Evolutionary conservation across 345 rosid genomes (phyloP).

Genomic region (Gynandropsis gynandra): DNA sequence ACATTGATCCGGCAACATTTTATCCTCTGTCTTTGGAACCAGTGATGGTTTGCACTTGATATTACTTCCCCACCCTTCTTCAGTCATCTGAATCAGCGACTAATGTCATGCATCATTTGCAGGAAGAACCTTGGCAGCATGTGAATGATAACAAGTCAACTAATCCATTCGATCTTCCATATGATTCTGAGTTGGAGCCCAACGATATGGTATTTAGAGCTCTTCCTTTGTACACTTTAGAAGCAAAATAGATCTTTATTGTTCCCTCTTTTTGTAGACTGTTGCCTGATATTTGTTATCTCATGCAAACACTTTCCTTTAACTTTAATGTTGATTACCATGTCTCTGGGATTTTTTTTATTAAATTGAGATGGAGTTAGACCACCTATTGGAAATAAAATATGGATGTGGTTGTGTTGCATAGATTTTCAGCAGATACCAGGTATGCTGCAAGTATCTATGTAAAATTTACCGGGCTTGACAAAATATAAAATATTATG

Average conservation of each 20-base stretch:
- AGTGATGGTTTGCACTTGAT: conserved; percentile 33
- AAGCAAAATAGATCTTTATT: not conserved
- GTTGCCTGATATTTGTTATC: too few species aligned
- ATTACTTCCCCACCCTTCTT: conserved; percentile 6
- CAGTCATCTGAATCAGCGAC: conserved; percentile 9
- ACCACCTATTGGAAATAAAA: too few species aligned
- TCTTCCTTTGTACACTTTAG: not conserved
- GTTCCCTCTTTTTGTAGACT: too few species aligned
- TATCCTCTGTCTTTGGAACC: conserved; percentile 33
- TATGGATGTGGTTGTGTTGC: too few species aligned
- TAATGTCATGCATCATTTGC: conserved; percentile 15
- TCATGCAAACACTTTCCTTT: conserved; percentile 5
- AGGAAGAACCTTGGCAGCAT: conserved; percentile 44
- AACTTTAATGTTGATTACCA: not conserved
- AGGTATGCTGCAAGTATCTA: too few species aligned
- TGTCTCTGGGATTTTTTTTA: conserved; percentile 11
- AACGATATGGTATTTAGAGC: conserved; percentile 52
- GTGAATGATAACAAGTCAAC: conserved; percentile 45
- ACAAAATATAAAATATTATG: too few species aligned
- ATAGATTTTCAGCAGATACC: too few species aligned
- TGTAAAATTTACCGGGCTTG: too few species aligned
- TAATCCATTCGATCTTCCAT: conserved; percentile 93
- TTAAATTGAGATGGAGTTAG: not conserved
- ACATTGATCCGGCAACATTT: conserved; percentile 27
- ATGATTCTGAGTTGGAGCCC: conserved; percentile 51